Conservation (phyloP, 768 basidiomycete species). For the Amanita fuliginea region DNA sequence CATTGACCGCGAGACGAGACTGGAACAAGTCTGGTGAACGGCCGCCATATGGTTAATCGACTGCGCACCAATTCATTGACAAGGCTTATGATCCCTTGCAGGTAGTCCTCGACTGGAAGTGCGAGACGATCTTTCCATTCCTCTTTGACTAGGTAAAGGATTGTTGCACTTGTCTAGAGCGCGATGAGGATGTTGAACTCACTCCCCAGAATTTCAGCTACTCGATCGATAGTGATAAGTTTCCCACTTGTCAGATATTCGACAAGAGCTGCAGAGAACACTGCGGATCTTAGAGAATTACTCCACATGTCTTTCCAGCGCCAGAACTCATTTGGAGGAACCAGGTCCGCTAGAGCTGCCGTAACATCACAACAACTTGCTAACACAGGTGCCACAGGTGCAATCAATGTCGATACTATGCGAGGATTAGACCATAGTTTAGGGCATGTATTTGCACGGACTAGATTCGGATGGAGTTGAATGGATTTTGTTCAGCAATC, state of each 20-base stretch:
- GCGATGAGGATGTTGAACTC: slow-evolving; percentile 19
- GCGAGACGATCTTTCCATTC: slow-evolving; percentile 60
- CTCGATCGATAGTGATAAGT: slow-evolving; percentile 45
- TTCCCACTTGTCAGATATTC: slow-evolving; percentile 51
- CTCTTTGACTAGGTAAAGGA: slow-evolving; percentile 37
- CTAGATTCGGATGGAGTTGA: slow-evolving; percentile 53
- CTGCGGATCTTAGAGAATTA: slow-evolving; percentile 51
- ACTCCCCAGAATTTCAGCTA: slow-evolving; percentile 57
- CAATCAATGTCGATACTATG: slow-evolving; percentile 51
- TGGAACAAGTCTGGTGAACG: slow-evolving; percentile 15
- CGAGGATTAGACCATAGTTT: not conserved
- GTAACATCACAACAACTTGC: slow-evolving; percentile 40
- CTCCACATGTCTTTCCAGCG: slow-evolving; percentile 81
- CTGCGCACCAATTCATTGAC: slow-evolving; percentile 68
- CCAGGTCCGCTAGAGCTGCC: slow-evolving; percentile 39
- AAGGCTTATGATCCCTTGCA: slow-evolving; percentile 67
- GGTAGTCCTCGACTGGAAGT: slow-evolving; percentile 67
- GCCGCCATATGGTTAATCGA: not conserved
- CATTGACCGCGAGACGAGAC: slow-evolving; percentile 73
- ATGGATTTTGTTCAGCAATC: slow-evolving; percentile 71
- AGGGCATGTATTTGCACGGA: slow-evolving; percentile 21
- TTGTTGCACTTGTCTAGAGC: not conserved
- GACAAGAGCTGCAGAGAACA: slow-evolving; percentile 56
- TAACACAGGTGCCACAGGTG: slow-evolving; percentile 44
- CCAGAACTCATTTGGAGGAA: slow-evolving; percentile 72